phyloP scores from a whole-genome alignment of 2,329 filamentous ascomycete species.

The Aureobasidium sp. region DNA sequence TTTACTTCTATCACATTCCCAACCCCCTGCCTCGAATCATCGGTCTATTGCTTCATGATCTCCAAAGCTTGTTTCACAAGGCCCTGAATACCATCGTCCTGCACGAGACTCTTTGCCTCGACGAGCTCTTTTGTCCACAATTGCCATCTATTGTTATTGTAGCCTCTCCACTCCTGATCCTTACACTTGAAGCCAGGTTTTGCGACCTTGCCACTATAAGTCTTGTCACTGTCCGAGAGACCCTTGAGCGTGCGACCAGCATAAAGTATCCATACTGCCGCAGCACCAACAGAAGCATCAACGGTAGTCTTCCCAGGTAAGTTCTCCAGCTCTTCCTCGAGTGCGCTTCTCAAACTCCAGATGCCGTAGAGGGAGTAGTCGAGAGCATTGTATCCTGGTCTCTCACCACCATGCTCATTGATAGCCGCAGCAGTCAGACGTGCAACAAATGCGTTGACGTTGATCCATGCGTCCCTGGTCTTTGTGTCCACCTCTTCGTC shows the following conservation, averaged over 20 bases:
- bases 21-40: background rate
- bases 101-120: background rate
- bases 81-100: background rate
- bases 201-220: background rate
- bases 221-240: conserved; percentile 1
- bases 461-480: background rate
- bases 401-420: background rate
- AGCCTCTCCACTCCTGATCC: conserved; percentile 1
- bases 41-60: background rate
- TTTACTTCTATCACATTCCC: background rate
- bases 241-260: background rate
- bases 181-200: background rate
- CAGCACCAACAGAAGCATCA: conserved; percentile 5
- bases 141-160: background rate
- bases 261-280: background rate
- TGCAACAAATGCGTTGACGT: conserved; percentile 5
- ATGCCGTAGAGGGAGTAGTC: conserved; percentile 7
- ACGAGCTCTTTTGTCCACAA: background rate
- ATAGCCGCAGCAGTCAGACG: background rate
- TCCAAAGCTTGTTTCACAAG: background rate
- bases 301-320: background rate
- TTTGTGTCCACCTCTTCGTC: background rate
- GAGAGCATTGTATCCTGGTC: background rate
- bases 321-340: background rate
- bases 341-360: conserved; percentile 2